These are phyloP conservation scores for Sclerotinia glacialis DNA, from an alignment of 2,329 filamentous ascomycete genomes.

Conservation along the genomic window DNA sequence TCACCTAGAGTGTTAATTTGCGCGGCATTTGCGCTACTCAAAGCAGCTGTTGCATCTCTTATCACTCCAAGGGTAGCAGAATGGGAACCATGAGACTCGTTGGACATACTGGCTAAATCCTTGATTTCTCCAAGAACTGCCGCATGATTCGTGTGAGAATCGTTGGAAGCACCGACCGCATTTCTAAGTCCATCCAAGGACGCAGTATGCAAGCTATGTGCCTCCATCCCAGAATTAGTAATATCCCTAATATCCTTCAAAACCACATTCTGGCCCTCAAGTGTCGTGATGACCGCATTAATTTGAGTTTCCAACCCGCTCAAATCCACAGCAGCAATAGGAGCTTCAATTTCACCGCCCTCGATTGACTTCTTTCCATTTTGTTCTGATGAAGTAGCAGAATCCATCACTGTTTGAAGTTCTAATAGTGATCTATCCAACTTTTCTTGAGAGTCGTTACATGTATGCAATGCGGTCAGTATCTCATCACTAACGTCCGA, in stretches of 20 bases:
- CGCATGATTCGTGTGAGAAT: conserved; percentile 23
- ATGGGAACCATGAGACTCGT: conserved; percentile 26
- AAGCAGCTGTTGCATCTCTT: conserved; percentile 17
- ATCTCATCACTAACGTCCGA: conserved; percentile 38
- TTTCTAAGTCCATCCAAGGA: conserved; percentile 23
- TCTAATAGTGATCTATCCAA: conserved; percentile 1
- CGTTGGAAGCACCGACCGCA: conserved; percentile 12
- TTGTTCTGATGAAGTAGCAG: not conserved
- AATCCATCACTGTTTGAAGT: not conserved
- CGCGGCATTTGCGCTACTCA: conserved; percentile 18
- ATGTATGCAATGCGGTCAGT: conserved; percentile 36
- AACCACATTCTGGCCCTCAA: conserved; percentile 29
- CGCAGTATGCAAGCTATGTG: conserved; percentile 29
- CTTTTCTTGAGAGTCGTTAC: conserved; percentile 10
- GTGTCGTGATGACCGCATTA: not conserved
- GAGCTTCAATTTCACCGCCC: not conserved
- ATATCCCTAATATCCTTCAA: conserved; percentile 24
- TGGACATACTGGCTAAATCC: conserved; percentile 24
- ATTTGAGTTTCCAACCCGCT: conserved; percentile 7
- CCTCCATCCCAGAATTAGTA: conserved; percentile 23
- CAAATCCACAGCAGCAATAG: not conserved
- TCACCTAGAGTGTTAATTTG: conserved; percentile 24
- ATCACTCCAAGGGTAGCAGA: conserved; percentile 21
- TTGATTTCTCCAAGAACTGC: conserved; percentile 27
- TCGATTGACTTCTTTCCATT: not conserved